Evolutionary conservation across 352 stramenopile genomes (phyloP).

Genomic region (Phytophthora parvispora): DNA sequence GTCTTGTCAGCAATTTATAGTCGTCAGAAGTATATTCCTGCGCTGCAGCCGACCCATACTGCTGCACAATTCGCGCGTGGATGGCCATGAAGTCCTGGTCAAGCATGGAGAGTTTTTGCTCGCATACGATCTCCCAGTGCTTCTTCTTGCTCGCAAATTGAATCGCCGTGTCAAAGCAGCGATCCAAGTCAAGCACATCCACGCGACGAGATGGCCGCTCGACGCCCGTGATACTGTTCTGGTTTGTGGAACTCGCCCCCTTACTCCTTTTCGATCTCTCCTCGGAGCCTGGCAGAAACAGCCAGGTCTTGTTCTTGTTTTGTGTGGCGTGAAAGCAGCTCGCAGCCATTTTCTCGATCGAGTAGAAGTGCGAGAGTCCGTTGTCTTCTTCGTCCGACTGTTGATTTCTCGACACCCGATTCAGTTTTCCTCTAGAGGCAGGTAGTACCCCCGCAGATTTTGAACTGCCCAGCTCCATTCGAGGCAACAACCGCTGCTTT

Average conservation of each 20-base stretch:
- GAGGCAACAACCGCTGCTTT: conserved; percentile 54
- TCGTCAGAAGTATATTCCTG: conserved; percentile 7
- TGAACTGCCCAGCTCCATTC: conserved; percentile 38
- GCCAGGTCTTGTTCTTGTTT: conserved; percentile 80
- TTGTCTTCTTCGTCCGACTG: conserved; percentile 44
- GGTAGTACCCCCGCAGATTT: conserved; percentile 34
- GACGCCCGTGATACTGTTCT: conserved; percentile 62
- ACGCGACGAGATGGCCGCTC: conserved; percentile 72
- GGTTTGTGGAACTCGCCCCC: conserved; percentile 37
- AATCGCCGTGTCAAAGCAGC: conserved; percentile 76
- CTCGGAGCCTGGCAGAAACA: conserved; percentile 73
- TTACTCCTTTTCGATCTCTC: conserved; percentile 66
- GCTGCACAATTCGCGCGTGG: conserved; percentile 49
- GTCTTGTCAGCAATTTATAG: conserved; percentile 58
- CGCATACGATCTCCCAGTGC: conserved; percentile 48
- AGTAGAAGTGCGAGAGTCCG: conserved; percentile 81
- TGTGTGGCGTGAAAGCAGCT: conserved; percentile 78
- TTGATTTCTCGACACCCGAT: conserved; percentile 6
- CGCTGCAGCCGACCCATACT: conserved; percentile 19
- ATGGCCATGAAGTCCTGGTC: conserved; percentile 79
- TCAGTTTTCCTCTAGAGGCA: not conserved
- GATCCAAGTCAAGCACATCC: conserved; percentile 77
- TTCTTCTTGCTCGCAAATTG: conserved; percentile 66
- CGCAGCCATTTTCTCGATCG: conserved; percentile 76
- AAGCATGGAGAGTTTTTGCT: conserved; percentile 65